Base-by-base conservation (phyloP, 495 filamentous ascomycete species). In the Aspergillus campestris region DNA sequence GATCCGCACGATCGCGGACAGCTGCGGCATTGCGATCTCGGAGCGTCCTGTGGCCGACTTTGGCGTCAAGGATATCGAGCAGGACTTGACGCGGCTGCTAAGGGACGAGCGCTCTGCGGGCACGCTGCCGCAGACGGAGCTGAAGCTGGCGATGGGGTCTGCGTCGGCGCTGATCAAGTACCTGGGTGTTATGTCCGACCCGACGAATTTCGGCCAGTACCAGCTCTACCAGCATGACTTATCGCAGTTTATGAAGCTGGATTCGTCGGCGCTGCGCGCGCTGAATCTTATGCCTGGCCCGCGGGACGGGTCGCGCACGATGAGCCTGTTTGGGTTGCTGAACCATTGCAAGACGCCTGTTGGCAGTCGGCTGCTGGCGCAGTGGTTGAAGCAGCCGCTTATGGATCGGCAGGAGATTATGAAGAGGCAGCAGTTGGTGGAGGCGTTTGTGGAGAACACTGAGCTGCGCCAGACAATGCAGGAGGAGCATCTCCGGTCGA, bases 291-390 rank as follows among this genome's bases (percentile, higher is more conserved):
- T 99, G 88, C 92, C 92, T 15, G 91, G 94, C 12, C 87, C 86
- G 7, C 80, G 88, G 55, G 94, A 97, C 56, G 94, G 92, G 12
- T 77, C 89, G 14, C 96, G 95, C 71, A 95, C 77, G n/a, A 99
- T 97, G 94, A 95, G 87, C 56, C 55, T 99, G 48, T 97, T 86
- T 53, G 92, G 92, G 2, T 62, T 99, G 31, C 71, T 99, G 41
- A 97, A 99, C 58, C 94, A 97, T 58, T 99, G 92, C 74, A 99
- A 94, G 65, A 99, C 92, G 5, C 85, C 94, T 2, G 80, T 94
- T 18, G 92, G 92, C 5, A 94, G 89, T 56, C 78, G 94, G 37
- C 60, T 99, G 51, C 69, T 99, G 10, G 83, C 89, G 3, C 92
- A 99, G 65, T 99, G 92, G 92, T 71, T 99, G 27, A 99, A 97